Conservation (phyloP, 805 yeast genomes). For the Pichia ethanolica region DNA sequence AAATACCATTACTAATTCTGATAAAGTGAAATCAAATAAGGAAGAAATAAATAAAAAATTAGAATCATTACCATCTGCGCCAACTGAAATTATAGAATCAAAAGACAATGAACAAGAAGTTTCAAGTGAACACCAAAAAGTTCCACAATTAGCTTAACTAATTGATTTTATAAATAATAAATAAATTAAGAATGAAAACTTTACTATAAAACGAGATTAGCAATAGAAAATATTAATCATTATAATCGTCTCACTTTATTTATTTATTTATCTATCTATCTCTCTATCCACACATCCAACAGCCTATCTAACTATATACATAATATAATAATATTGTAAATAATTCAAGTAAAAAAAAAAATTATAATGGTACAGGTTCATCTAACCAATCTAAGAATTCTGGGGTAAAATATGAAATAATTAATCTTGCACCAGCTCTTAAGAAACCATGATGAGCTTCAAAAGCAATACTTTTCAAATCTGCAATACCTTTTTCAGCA, state of each 20-base stretch:
- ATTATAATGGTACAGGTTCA: constrained; percentile 21
- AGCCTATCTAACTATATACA: no score
- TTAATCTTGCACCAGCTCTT: constrained; percentile 91
- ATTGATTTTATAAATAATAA: no score
- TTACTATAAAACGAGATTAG: no score
- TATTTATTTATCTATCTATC: no score
- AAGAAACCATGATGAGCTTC: constrained; percentile 88
- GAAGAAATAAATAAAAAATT: not conserved
- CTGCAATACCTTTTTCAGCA: constrained; percentile 89
- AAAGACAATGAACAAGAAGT: constrained; percentile 1
- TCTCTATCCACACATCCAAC: no score
- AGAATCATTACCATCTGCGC: not conserved
- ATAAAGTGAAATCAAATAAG: not conserved
- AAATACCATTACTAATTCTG: not conserved
- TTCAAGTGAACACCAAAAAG: constrained; percentile 1
- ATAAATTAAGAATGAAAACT: no score
- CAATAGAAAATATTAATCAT: no score
- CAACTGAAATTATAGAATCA: not conserved
- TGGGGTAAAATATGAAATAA: constrained; percentile 91
- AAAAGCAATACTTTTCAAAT: constrained; percentile 68
- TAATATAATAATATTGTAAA: no score
- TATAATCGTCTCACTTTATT: no score
- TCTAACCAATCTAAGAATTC: constrained; percentile 91
- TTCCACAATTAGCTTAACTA: constrained; percentile 5
- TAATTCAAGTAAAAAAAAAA: not conserved